Conservation (phyloP, 306 rosid species). For the Trichosanthes cucumerina region DNA sequence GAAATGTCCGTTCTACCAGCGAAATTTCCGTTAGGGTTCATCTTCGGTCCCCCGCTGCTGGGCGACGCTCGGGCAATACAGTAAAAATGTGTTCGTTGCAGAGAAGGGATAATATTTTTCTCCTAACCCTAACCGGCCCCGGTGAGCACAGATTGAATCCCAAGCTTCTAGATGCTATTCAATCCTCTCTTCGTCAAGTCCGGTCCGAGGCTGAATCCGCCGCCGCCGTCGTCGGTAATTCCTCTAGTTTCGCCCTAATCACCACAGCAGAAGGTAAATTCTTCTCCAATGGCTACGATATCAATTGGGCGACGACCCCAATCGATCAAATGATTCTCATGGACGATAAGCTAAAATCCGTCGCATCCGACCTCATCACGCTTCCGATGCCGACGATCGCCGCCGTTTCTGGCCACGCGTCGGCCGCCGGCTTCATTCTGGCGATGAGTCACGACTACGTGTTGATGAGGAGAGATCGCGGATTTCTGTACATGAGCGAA, state of each 20-base stretch:
- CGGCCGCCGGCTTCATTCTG: conserved; percentile 55
- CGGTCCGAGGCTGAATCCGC: conserved; percentile 27
- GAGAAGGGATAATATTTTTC: conserved; percentile 51
- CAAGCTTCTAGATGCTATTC: conserved; percentile 40
- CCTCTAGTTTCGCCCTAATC: conserved; percentile 46
- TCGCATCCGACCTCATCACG: conserved; percentile 41
- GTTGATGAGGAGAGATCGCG: conserved; percentile 58
- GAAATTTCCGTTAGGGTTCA: background rate
- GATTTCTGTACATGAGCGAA: conserved; percentile 85
- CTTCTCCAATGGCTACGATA: conserved; percentile 85
- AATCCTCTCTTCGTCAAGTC: conserved; percentile 36
- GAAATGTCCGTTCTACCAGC: background rate
- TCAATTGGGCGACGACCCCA: conserved; percentile 35
- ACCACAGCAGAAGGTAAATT: conserved; percentile 79
- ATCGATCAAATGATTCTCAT: conserved; percentile 9
- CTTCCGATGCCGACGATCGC: conserved; percentile 76
- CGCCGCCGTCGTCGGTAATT: conserved; percentile 3
- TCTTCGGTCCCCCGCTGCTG: background rate
- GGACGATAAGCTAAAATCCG: conserved; percentile 30
- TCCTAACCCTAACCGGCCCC: conserved; percentile 54
- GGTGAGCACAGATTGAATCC: conserved; percentile 73
- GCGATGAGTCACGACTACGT: conserved; percentile 70
- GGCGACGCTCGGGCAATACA: background rate
- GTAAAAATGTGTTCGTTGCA: conserved; percentile 52
- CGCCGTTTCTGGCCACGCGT: conserved; percentile 72